These are phyloP conservation scores for Rhinocladiella similis DNA, from an alignment of 2,329 filamentous ascomycete species.

Conservation along the genomic window DNA sequence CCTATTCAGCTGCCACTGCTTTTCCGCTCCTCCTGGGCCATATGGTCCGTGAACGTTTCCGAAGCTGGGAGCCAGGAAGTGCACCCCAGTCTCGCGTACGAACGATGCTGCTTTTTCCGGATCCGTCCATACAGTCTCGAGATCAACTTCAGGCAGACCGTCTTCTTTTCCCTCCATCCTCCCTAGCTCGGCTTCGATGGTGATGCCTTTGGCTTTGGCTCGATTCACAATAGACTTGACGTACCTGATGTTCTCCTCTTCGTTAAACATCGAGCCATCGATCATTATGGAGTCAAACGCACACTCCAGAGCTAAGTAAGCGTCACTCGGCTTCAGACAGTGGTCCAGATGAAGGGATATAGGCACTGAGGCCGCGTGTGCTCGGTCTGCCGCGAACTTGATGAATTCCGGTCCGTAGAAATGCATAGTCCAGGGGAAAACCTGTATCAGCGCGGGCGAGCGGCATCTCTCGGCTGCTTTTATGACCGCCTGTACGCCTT, in stretches of 20 bases:
- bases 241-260: conserved; percentile 65
- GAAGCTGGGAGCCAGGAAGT: conserved; percentile 74
- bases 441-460: conserved; percentile 68
- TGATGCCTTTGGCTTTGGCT: conserved; percentile 40
- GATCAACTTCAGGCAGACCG: conserved; percentile 64
- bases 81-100: conserved; percentile 64
- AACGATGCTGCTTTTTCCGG: conserved; percentile 69
- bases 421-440: conserved; percentile 72
- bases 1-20: no score
- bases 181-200: conserved; percentile 50
- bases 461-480: conserved; percentile 66
- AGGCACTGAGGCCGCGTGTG: conserved; percentile 58
- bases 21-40: conserved; percentile 13
- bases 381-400: conserved; percentile 56
- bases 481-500: conserved; percentile 68
- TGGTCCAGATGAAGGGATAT: conserved; percentile 67
- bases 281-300: conserved; percentile 70
- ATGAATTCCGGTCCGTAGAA: conserved; percentile 61
- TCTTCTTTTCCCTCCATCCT: conserved; percentile 73
- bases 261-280: conserved; percentile 72
- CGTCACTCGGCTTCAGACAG: conserved; percentile 62
- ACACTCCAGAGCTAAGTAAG: conserved; percentile 59
- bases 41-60: conserved; percentile 76
- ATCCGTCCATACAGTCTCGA: conserved; percentile 52
- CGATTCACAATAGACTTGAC: conserved; percentile 60